phyloP scores from a whole-genome alignment of 1,284 basidiomycete genomes.

The Microbotryomycetes sp. region DNA sequence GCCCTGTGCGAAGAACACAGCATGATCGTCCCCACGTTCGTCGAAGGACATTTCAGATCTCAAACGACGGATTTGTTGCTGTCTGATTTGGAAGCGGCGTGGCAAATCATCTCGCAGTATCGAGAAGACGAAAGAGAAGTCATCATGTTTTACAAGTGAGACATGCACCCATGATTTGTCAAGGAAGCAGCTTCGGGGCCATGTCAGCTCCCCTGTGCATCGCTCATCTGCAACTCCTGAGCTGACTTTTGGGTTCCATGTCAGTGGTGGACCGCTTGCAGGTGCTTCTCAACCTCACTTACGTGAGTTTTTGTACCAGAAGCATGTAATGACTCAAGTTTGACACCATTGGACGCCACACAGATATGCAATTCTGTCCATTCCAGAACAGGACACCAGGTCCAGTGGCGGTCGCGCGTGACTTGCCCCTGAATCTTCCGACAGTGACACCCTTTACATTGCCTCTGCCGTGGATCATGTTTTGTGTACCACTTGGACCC shows the following conservation, averaged over 20 bases:
- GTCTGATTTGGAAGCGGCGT: constrained; percentile 11
- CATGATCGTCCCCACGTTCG: neutral
- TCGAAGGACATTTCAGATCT: constrained; percentile 10
- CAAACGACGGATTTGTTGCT: constrained; percentile 12
- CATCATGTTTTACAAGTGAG: constrained; percentile 25
- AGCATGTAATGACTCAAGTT: neutral
- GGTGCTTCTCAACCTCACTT: constrained; percentile 26
- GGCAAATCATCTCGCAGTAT: constrained; percentile 14
- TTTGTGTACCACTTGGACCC: neutral
- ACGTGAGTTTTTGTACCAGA: neutral
- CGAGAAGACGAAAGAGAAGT: constrained; percentile 1
- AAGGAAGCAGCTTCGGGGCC: no score
- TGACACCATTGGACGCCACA: no score
- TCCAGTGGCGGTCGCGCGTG: constrained; percentile 11
- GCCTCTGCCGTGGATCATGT: neutral
- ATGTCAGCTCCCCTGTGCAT: no score
- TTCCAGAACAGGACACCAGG: constrained; percentile 19
- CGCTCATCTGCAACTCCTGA: no score
- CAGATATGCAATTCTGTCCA: constrained; percentile 27
- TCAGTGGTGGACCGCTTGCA: constrained; percentile 24
- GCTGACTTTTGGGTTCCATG: no score
- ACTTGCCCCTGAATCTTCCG: no score
- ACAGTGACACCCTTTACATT: neutral
- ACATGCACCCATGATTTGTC: neutral
- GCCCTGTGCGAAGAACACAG: constrained; percentile 10